These are phyloP conservation scores for Eimeria tenella DNA, from an alignment of 169 alveolate genomes.

Conservation along the genomic window DNA sequence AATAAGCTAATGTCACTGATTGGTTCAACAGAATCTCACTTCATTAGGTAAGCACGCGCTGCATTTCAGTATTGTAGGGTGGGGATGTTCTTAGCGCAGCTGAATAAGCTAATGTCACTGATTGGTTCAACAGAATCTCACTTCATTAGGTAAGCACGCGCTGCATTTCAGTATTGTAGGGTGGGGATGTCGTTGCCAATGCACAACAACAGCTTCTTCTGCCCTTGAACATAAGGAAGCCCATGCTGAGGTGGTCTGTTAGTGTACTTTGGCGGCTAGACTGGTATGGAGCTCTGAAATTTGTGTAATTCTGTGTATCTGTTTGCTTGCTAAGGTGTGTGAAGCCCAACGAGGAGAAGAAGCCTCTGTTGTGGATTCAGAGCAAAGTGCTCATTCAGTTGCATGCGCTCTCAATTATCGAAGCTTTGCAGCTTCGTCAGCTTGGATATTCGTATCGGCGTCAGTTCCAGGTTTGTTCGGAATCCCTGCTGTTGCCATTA, in stretches of 20 bases:
- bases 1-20: conserved; percentile 89
- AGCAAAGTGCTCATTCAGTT: conserved; percentile 92
- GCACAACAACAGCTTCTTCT: not conserved
- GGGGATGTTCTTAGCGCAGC: conserved; percentile 81
- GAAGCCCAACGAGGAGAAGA: conserved; percentile 92
- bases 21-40: conserved; percentile 93
- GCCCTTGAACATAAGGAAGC: not conserved
- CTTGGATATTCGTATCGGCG: conserved; percentile 92
- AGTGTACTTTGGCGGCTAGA: not conserved
- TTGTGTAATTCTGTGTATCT: not conserved
- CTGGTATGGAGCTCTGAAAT: not conserved
- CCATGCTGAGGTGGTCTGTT: not conserved
- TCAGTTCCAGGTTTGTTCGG: conserved; percentile 43
- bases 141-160: conserved; percentile 85
- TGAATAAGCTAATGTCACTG: conserved; percentile 88
- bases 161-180: not conserved
- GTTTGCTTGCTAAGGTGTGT: conserved; percentile 83
- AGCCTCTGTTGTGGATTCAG: conserved; percentile 90
- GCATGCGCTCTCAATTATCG: conserved; percentile 93
- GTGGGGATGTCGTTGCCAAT: not conserved
- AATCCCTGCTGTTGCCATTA: too few species aligned
- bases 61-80: not conserved
- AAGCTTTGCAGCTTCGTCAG: conserved; percentile 92
- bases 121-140: conserved; percentile 93
- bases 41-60: conserved; percentile 83